A percentile compares a stretch with the other conserved stretches of the same genome.
Evolutionary conservation across 2,329 filamentous ascomycete genomes (phyloP).

Genomic region (Chaetomium olivaceum): DNA sequence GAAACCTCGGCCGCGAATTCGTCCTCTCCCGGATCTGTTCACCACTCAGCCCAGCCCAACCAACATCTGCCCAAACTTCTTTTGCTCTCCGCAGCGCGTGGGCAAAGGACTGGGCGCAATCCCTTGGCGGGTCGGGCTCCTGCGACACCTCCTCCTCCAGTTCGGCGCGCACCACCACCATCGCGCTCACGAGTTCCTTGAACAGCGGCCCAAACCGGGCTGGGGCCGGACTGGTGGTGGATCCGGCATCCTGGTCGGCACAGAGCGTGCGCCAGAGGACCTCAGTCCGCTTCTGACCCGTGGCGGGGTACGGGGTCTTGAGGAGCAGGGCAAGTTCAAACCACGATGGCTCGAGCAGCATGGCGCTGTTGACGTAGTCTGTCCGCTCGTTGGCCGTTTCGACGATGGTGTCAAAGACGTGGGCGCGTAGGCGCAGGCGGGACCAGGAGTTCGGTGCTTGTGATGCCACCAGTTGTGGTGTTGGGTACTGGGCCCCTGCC

Average conservation of each 20-base stretch:
- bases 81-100: slow-evolving; percentile 17
- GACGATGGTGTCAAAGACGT: slow-evolving; percentile 20
- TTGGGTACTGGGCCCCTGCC: background rate
- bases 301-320: slow-evolving; percentile 14
- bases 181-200: slow-evolving; percentile 22
- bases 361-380: slow-evolving; percentile 17
- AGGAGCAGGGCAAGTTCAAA: slow-evolving; percentile 22
- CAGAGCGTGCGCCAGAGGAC: slow-evolving; percentile 26
- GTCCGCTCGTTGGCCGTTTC: slow-evolving; percentile 16
- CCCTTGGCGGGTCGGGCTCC: slow-evolving; percentile 6
- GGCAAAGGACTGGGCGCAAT: slow-evolving; percentile 18
- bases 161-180: slow-evolving; percentile 24
- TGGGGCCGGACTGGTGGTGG: slow-evolving; percentile 1
- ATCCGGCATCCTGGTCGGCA: slow-evolving; percentile 17
- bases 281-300: slow-evolving; percentile 17
- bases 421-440: slow-evolving; percentile 11
- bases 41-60: slow-evolving; percentile 4
- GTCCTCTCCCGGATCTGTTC: slow-evolving; percentile 16
- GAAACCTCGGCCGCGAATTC: slow-evolving; percentile 5
- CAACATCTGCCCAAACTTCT: slow-evolving; percentile 14
- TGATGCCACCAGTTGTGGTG: background rate
- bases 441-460: slow-evolving; percentile 5
- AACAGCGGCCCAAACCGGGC: slow-evolving; percentile 15
- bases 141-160: slow-evolving; percentile 10
- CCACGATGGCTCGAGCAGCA: slow-evolving; percentile 24